Base-by-base conservation (phyloP, 345 rosid genomes). In the Sisymbrium altissimum region DNA sequence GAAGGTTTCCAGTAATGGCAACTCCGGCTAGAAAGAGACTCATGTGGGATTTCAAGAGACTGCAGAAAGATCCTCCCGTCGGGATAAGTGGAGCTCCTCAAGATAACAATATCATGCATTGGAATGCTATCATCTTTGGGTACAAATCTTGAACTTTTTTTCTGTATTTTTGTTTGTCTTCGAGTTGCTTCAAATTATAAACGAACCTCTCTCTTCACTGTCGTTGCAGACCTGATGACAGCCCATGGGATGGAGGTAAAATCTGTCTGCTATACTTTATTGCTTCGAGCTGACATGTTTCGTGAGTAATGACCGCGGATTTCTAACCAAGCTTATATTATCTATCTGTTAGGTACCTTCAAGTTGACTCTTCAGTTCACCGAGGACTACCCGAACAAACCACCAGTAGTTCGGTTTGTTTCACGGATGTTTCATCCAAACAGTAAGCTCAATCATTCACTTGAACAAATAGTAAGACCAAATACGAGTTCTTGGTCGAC, bases 211-310 rank as follows among this genome's bases (percentile, higher is more conserved):
- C 69, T 70, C 74, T 52, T 86, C n/a, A n/a, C n/a, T n/a, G n/a
- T n/a, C n/a, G n/a, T n/a, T 80, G 81, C 86, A 88, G 93, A 40
- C 97, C 90, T 64, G 90, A 86, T 65, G 94, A 87, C 77, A 83
- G 89, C 27, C 89, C 93, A 1, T 90, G 97, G 94, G 97, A 90
- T 71, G 94, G 94, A 85, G 97, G 93, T 90, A 70, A 77, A 84
- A 69, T 29, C 65, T 75, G 12, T 49, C 21, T 64, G 29, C 12
- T 48, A 18, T 29, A 18, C 55, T 15, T n/a, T 48, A 6, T 23
- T 18, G 57, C 60, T 58, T 58, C 6, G 4, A 58, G 25, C 3
- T 23, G 25, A 23, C 35, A 18, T 40, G 6, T 62, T 12, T 39
- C 9, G 17, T 45, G 49, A 21, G 25, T 23, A 23, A 23, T 23